Base-by-base conservation (phyloP, 225 moss, liverwort and hornwort species). In the Bryum argenteum region DNA sequence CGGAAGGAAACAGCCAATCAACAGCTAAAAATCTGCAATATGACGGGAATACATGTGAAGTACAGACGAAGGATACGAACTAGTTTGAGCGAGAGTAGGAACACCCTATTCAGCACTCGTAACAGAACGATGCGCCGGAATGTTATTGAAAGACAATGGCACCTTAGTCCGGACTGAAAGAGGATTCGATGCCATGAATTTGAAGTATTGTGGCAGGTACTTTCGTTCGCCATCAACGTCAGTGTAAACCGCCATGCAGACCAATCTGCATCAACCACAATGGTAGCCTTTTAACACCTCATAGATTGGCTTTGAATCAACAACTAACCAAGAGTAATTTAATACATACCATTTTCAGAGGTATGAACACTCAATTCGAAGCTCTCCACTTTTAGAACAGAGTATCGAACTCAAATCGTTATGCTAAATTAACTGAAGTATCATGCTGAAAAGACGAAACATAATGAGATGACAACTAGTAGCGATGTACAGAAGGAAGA, bases 131-230 rank as follows among this genome's bases (percentile, higher is more conserved):
- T 26, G 33, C 51, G 38, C 47, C 52, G 13, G 67, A 63, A 60
- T 38, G 8, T 16, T 33, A 2, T 5, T 33, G 33, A 33, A 75
- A 15, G 10, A 26, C 28, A 41, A 20, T 10, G 67, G 71, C 58
- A 98, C 98, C 98, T 98, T 98, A 20, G 98, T 98, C 72, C 94
- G 89, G 42, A 98, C 98, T 77, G 94, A 92, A 43, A 98, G 88
- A 73, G 98, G 98, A 84, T 94, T 98, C 44, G 94, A 87, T 40
- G 98, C 98, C 98, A 90, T 89, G 78, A 98, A 98, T 78, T 98
- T 98, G 74, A 98, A 98, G 71, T 98, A 94, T 70, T 98, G 98
- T 52, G 98, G 98, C 19, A 98, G 76, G 66, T 94, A 92, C 80
- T 98, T 98, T 63, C 98, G 88, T 71, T 98, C 98, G 76, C 88